Evolutionary conservation across 495 filamentous ascomycete genomes (phyloP).

Genomic region (Mycothermus thermophilus): DNA sequence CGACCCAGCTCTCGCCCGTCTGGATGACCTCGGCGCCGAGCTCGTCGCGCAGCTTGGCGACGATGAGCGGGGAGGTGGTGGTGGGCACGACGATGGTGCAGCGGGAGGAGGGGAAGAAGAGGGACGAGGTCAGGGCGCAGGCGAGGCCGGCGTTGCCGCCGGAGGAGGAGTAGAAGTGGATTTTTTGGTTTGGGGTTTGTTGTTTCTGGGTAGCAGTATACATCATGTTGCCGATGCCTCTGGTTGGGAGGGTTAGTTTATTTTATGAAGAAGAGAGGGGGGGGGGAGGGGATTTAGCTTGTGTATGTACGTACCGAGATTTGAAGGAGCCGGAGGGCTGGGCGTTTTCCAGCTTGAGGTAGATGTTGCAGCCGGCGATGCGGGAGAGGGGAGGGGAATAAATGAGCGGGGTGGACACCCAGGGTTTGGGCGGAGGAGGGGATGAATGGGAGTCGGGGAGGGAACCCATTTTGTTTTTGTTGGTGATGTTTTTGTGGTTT

Average conservation of each 20-base stretch:
- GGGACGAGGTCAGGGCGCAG: slow-evolving; percentile 62
- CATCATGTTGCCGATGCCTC: slow-evolving; percentile 69
- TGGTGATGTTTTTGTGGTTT: slow-evolving; percentile 1
- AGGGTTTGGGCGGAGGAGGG: slow-evolving; percentile 37
- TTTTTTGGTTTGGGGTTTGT: slow-evolving; percentile 8
- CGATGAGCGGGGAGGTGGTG: slow-evolving; percentile 54
- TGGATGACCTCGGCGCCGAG: slow-evolving; percentile 62
- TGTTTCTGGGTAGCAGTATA: slow-evolving; percentile 32
- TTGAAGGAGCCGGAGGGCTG: slow-evolving; percentile 95
- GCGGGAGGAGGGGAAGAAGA: slow-evolving; percentile 38
- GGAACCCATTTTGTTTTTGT: slow-evolving; percentile 24
- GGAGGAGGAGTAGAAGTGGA: slow-evolving; percentile 78
- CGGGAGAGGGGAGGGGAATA: slow-evolving; percentile 53
- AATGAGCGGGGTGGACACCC: slow-evolving; percentile 60
- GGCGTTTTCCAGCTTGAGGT: slow-evolving; percentile 86
- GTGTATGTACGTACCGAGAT: slow-evolving; percentile 51
- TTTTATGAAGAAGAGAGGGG: background rate
- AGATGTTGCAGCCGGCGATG: slow-evolving; percentile 64
- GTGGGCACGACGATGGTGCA: slow-evolving; percentile 73
- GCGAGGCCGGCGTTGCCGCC: slow-evolving; percentile 91
- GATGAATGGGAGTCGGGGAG: slow-evolving; percentile 3
- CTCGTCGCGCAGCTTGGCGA: slow-evolving; percentile 55
- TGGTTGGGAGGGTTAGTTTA: background rate
- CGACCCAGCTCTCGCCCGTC: slow-evolving; percentile 55
- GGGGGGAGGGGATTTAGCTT: background rate